Percentiles rank a stretch among this genome's conserved stretches.
phyloP scores from a whole-genome alignment of 352 stramenopile genomes.

The Halophytophthora batemanensis region DNA sequence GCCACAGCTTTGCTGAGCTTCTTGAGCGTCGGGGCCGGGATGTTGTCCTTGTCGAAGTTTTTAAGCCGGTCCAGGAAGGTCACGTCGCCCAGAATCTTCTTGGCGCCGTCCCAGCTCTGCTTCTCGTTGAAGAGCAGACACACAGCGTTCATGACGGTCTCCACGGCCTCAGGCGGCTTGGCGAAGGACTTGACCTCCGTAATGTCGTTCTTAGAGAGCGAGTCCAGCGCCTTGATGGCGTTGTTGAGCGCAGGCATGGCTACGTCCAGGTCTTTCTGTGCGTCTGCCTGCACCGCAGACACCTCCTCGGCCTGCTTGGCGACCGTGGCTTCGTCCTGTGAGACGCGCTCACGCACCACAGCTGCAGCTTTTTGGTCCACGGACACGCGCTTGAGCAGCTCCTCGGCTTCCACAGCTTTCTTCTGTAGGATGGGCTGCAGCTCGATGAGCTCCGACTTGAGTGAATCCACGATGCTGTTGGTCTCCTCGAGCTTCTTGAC shows the following conservation, averaged over 20 bases:
- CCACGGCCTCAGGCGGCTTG: slow-evolving; percentile 90
- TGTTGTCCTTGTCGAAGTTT: slow-evolving; percentile 95
- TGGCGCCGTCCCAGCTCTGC: slow-evolving; percentile 90
- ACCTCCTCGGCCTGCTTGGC: slow-evolving; percentile 91
- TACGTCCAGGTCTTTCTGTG: slow-evolving; percentile 91
- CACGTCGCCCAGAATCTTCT: slow-evolving; percentile 88
- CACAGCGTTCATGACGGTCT: slow-evolving; percentile 94
- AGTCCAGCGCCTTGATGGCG: slow-evolving; percentile 87
- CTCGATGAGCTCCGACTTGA: slow-evolving; percentile 90
- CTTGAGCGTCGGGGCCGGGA: slow-evolving; percentile 80
- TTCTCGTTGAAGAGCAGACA: slow-evolving; percentile 92
- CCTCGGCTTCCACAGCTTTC: slow-evolving; percentile 90
- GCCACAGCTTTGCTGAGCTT: slow-evolving; percentile 86
- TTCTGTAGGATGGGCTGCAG: slow-evolving; percentile 90
- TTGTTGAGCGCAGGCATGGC: slow-evolving; percentile 90
- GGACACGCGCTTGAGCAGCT: slow-evolving; percentile 90
- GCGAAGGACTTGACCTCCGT: slow-evolving; percentile 94
- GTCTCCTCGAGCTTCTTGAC: slow-evolving; percentile 94
- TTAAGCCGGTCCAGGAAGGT: slow-evolving; percentile 90
- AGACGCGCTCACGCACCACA: slow-evolving; percentile 84
- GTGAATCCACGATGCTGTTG: slow-evolving; percentile 90
- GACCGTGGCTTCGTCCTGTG: slow-evolving; percentile 89
- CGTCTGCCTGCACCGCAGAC: slow-evolving; percentile 87
- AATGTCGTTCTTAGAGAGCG: slow-evolving; percentile 92
- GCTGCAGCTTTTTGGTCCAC: slow-evolving; percentile 91